Evolutionary conservation across 1,284 basidiomycete genomes (phyloP), one percentile per base, ranked within the genome.

Genomic region (Trametes polyzona): DNA sequence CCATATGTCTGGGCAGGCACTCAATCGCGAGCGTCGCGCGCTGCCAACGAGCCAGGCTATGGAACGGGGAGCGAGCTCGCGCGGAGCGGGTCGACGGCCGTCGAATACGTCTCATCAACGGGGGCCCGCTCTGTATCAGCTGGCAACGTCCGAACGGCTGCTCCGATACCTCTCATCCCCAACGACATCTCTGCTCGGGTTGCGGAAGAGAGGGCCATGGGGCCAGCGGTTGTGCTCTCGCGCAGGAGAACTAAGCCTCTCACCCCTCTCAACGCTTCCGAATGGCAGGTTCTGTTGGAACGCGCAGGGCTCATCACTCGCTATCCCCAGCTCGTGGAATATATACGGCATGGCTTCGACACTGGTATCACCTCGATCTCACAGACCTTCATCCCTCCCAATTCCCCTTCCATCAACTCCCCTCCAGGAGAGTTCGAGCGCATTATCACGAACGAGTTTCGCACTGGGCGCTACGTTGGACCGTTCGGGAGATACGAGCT

Each of bases 381-480:
- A 0, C 9, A 7, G 8, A 69, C 70, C 0, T 67, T 47, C 42
- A 62, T 63, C 4, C 71, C 71, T 2, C 55, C 59, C 41, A 77
- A 75, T 62, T 58, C 37, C 16, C 23, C 43, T 8, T 26, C 37
- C 42, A n/a, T 57, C 3, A 4, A 11, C 2, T 10, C 8, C 1
- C 40, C 8, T 16, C 21, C 17, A 3, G 46, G 35, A 0, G 74
- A 78, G 53, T 58, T 75, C 7, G 17, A 9, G 0, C 52, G n/a
- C n/a, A n/a, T n/a, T n/a, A n/a, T n/a, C n/a, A n/a, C n/a, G n/a
- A n/a, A n/a, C n/a, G n/a, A n/a, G n/a, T n/a, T n/a, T n/a, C n/a
- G n/a, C n/a, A n/a, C 37, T 8, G 60, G 55, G 0, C 58, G 71
- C 0, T 76, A 75, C 52, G 6, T 76, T 26, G 73, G 75, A 0